phyloP scores from a whole-genome alignment of 768 basidiomycete species.

The Suillus subalutaceus region DNA sequence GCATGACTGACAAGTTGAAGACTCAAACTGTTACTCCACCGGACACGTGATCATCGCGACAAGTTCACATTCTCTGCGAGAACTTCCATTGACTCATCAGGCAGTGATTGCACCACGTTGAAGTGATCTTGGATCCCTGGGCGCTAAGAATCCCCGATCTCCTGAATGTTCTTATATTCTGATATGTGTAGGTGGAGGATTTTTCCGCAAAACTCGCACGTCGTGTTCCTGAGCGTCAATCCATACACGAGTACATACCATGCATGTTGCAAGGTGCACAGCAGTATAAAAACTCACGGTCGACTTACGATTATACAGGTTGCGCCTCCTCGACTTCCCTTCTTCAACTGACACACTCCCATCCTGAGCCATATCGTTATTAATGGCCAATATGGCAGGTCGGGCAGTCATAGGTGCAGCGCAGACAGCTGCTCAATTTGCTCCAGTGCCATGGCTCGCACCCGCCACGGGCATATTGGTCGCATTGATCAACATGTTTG shows the following conservation, averaged over 20 bases:
- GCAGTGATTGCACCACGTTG: background rate
- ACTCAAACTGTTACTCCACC: no score
- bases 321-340: background rate
- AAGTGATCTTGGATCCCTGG: background rate
- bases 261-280: background rate
- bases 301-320: background rate
- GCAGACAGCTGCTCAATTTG: constrained; percentile 49
- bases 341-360: no score
- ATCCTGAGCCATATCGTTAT: constrained; percentile 11
- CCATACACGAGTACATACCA: background rate
- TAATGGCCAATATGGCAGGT: constrained; percentile 17
- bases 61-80: background rate
- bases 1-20: background rate
- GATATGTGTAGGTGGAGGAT: background rate
- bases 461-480: constrained; percentile 45
- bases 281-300: background rate
- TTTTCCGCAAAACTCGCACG: background rate
- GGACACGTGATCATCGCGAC: constrained; percentile 20
- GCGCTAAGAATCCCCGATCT: background rate
- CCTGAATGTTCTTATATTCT: background rate
- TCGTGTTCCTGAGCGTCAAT: background rate
- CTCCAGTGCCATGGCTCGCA: constrained; percentile 50
- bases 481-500: constrained; percentile 48
- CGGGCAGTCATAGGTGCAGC: constrained; percentile 29
- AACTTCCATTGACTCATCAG: background rate